Evolutionary conservation across 1,139 yeast species (phyloP).

Genomic region (Arxiozyma telluris): DNA sequence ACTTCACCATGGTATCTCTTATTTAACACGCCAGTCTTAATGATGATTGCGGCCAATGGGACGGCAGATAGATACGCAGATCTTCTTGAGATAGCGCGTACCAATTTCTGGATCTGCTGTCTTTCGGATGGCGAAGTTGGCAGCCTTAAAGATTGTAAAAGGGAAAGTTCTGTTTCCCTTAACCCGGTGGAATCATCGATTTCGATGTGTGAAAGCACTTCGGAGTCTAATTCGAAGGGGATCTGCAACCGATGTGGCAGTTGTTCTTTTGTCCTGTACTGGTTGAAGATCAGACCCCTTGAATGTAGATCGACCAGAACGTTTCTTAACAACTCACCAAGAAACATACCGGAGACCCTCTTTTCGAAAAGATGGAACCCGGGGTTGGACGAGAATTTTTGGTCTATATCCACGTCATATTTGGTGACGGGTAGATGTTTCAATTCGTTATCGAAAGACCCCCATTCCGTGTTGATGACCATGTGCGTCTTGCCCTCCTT

Average conservation of each 20-base stretch:
- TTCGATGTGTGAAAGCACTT: constrained; percentile 73
- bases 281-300: constrained; percentile 49
- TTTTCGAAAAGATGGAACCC: constrained; percentile 91
- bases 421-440: constrained; percentile 63
- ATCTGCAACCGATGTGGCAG: constrained; percentile 60
- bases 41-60: constrained; percentile 72
- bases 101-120: constrained; percentile 56
- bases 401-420: constrained; percentile 64
- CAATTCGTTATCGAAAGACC: constrained; percentile 82
- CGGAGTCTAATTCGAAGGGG: constrained; percentile 73
- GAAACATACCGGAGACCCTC: constrained; percentile 86
- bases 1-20: constrained; percentile 55
- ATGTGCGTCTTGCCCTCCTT: constrained; percentile 52
- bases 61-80: constrained; percentile 82
- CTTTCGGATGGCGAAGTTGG: constrained; percentile 67
- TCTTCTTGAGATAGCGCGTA: constrained; percentile 72
- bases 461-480: constrained; percentile 97
- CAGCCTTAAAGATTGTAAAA: constrained; percentile 55
- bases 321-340: constrained; percentile 81
- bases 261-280: constrained; percentile 42
- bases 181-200: constrained; percentile 70
- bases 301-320: constrained; percentile 58
- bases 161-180: constrained; percentile 53
- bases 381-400: constrained; percentile 60
- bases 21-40: constrained; percentile 48